Evolutionary conservation across 2,329 filamentous ascomycete genomes (phyloP).

Genomic region (Exophiala xenobiotica): DNA sequence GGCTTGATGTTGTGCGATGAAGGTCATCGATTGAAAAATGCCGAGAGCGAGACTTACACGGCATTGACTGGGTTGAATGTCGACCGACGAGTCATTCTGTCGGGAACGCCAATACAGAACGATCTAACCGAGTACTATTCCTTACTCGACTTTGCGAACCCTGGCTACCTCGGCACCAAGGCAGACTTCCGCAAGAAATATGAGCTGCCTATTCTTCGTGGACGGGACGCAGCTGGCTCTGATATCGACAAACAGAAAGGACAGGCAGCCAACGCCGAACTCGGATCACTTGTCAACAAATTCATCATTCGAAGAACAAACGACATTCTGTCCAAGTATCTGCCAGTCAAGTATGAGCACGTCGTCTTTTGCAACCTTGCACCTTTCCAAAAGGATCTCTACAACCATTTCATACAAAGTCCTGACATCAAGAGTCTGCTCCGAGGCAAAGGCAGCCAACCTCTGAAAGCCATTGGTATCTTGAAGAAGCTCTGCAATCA

Average conservation of each 20-base stretch:
- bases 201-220: constrained; percentile 86
- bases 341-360: constrained; percentile 98
- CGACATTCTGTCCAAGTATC: constrained; percentile 95
- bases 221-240: constrained; percentile 84
- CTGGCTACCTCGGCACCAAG: constrained; percentile 82
- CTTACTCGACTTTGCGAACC: constrained; percentile 94
- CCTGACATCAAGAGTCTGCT: constrained; percentile 91
- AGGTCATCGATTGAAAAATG: constrained; percentile 94
- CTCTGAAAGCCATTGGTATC: constrained; percentile 92
- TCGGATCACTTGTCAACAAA: constrained; percentile 86
- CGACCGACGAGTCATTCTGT: constrained; percentile 85
- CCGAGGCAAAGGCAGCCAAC: constrained; percentile 90
- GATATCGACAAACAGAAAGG: constrained; percentile 80
- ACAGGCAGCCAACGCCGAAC: constrained; percentile 76
- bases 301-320: constrained; percentile 98
- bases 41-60: constrained; percentile 91
- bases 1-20: constrained; percentile 94
- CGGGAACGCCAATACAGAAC: constrained; percentile 96
- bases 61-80: constrained; percentile 90
- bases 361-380: constrained; percentile 97
- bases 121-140: constrained; percentile 98
- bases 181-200: constrained; percentile 91
- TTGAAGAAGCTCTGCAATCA: constrained; percentile 99
- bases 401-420: constrained; percentile 96
- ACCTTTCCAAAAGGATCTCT: constrained; percentile 87